Evolutionary conservation across 2,329 filamentous ascomycete species (phyloP).

Genomic region (Setomelanomma holmii): DNA sequence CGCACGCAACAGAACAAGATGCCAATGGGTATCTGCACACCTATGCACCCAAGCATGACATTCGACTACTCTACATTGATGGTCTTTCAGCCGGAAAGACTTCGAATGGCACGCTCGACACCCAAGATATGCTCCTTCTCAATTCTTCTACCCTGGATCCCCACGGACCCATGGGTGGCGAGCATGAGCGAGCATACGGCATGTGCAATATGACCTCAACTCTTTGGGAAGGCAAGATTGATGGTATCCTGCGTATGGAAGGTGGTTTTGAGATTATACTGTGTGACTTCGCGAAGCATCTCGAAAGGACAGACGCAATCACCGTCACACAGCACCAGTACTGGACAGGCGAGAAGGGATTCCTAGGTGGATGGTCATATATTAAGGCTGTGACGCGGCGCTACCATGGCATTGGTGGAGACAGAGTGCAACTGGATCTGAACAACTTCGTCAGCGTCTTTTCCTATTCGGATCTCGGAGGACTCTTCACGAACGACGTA

Average conservation of each 20-base stretch:
- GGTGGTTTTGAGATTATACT: conserved; percentile 74
- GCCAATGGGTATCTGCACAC: conserved; percentile 68
- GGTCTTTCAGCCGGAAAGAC: conserved; percentile 74
- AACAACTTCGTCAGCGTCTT: conserved; percentile 59
- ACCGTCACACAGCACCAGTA: conserved; percentile 1
- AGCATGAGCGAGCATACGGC: conserved; percentile 60
- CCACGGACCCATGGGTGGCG: conserved; percentile 48
- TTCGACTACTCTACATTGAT: conserved; percentile 72
- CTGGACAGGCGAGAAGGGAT: neutral
- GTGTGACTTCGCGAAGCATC: conserved; percentile 64
- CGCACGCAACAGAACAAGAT: neutral
- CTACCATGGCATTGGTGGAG: conserved; percentile 54
- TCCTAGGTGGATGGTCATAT: conserved; percentile 40
- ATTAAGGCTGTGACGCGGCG: conserved; percentile 50
- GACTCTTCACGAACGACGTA: conserved; percentile 48
- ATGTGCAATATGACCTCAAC: conserved; percentile 62
- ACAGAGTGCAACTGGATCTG: conserved; percentile 56
- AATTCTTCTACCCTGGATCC: conserved; percentile 34
- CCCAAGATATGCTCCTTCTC: conserved; percentile 68
- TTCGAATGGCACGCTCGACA: conserved; percentile 69
- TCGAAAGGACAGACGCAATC: conserved; percentile 32
- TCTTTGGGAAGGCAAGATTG: conserved; percentile 62
- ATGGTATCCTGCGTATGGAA: conserved; percentile 72
- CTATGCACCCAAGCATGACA: conserved; percentile 64
- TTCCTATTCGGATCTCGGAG: conserved; percentile 47